phyloP scores from a whole-genome alignment of 495 filamentous ascomycete genomes.

The Geopyxis carbonaria region DNA sequence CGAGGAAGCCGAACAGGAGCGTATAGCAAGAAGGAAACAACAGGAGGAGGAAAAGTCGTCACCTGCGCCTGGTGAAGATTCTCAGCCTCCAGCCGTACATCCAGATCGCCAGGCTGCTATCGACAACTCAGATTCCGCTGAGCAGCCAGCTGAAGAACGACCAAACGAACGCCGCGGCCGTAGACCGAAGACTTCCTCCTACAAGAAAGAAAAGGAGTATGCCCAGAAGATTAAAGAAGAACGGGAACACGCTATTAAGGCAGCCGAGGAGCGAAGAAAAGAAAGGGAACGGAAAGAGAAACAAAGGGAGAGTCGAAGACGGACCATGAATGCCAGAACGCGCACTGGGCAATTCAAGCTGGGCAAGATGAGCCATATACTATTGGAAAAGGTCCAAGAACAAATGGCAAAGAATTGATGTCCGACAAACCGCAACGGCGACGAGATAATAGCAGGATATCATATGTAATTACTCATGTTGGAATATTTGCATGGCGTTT shows the following conservation, averaged over 20 bases:
- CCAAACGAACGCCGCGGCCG: constrained; percentile 13
- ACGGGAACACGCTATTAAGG: constrained; percentile 33
- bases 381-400: constrained; percentile 66
- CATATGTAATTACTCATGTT: too few species aligned
- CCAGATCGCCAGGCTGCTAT: constrained; percentile 56
- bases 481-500: too few species aligned
- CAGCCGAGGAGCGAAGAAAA: constrained; percentile 43
- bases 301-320: constrained; percentile 53
- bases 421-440: too few species aligned
- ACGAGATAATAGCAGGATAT: too few species aligned
- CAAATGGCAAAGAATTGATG: constrained; percentile 23
- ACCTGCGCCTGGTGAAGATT: constrained; percentile 7
- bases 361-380: constrained; percentile 64
- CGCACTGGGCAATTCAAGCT: constrained; percentile 55
- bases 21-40: constrained; percentile 10
- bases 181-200: constrained; percentile 49
- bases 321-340: constrained; percentile 26
- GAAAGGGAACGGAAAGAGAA: constrained; percentile 55
- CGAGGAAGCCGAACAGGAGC: constrained; percentile 20
- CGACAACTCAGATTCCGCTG: constrained; percentile 31
- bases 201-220: constrained; percentile 53
- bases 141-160: constrained; percentile 20
- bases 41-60: constrained; percentile 18
- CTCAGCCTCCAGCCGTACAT: constrained; percentile 38
- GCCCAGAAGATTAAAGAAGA: constrained; percentile 50